These are phyloP conservation scores for Polyporus tsugae DNA, from an alignment of 1,284 basidiomycete species.

Conservation along the genomic window DNA sequence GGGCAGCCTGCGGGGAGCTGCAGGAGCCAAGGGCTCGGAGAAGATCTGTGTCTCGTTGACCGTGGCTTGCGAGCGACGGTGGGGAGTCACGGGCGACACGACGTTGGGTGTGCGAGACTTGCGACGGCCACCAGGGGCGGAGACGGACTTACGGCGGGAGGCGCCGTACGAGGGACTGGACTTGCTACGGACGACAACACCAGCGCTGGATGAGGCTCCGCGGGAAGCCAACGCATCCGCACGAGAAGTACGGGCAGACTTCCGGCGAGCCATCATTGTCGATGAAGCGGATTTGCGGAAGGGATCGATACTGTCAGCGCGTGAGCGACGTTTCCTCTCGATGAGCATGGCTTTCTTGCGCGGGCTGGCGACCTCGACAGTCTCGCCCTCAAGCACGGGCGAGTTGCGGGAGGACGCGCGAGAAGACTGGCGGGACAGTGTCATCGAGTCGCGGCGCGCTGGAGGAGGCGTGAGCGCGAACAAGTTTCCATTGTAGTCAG, in stretches of 20 bases:
- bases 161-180: constrained; percentile 10
- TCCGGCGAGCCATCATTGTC: constrained; percentile 20
- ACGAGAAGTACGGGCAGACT: constrained; percentile 15
- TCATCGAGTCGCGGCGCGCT: constrained; percentile 28
- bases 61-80: constrained; percentile 17
- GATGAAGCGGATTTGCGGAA: constrained; percentile 28
- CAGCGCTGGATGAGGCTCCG: constrained; percentile 7
- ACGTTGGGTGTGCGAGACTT: constrained; percentile 10
- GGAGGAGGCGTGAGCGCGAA: constrained; percentile 18
- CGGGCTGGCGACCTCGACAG: constrained; percentile 4
- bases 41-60: constrained; percentile 17
- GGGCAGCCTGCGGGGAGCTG: constrained; percentile 18
- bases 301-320: constrained; percentile 33
- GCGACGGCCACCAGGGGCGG: constrained; percentile 12
- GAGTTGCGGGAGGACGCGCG: constrained; percentile 31
- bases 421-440: constrained; percentile 32
- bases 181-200: constrained; percentile 21
- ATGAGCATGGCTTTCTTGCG: constrained; percentile 16
- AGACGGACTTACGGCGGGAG: neutral
- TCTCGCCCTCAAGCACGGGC: constrained; percentile 14
- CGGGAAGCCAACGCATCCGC: constrained; percentile 4
- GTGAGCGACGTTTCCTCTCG: constrained; percentile 30
- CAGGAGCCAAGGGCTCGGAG: constrained; percentile 9
- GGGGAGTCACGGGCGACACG: constrained; percentile 12
- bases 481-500: constrained; percentile 1